Conservation (phyloP, 2,329 filamentous ascomycete species). For the Nectriaceae sp. region DNA sequence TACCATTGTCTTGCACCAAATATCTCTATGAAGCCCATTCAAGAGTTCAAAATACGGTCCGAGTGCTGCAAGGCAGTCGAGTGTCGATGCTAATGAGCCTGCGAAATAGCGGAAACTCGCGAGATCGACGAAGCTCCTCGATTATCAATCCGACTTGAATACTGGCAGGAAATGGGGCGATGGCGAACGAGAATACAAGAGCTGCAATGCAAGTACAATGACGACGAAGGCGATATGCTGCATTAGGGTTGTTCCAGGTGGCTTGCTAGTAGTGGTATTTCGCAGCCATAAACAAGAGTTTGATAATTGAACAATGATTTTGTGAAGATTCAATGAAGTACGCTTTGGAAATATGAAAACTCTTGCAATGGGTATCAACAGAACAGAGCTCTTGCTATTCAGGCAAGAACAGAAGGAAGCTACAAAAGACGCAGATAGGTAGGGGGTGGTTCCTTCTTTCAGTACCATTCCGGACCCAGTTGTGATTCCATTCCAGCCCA, state of each 20-base stretch:
- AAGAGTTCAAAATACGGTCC: too few species aligned
- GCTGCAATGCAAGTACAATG: slow-evolving; percentile 4
- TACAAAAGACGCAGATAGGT: slow-evolving; percentile 2
- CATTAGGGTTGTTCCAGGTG: slow-evolving; percentile 9
- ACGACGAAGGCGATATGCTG: slow-evolving; percentile 1
- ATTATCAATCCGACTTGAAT: too few species aligned
- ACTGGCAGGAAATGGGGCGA: not conserved
- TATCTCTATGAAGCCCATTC: too few species aligned
- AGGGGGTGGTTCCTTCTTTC: too few species aligned
- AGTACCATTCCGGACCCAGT: too few species aligned
- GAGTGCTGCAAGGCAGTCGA: too few species aligned
- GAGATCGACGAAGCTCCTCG: too few species aligned
- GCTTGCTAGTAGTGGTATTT: not conserved
- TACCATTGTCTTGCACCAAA: too few species aligned
- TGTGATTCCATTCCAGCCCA: too few species aligned
- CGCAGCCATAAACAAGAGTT: not conserved
- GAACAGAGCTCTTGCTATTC: slow-evolving; percentile 14
- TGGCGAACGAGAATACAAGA: slow-evolving; percentile 4
- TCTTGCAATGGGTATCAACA: slow-evolving; percentile 20
- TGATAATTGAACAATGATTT: not conserved
- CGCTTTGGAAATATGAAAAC: too few species aligned
- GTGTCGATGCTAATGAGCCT: too few species aligned
- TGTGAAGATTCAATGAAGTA: too few species aligned
- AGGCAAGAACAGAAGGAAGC: not conserved
- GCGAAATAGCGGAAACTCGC: not conserved